Percentiles rank a stretch among this genome's conserved stretches.
Evolutionary conservation across 345 rosid genomes (phyloP).

Genomic region (Turnera subulata): DNA sequence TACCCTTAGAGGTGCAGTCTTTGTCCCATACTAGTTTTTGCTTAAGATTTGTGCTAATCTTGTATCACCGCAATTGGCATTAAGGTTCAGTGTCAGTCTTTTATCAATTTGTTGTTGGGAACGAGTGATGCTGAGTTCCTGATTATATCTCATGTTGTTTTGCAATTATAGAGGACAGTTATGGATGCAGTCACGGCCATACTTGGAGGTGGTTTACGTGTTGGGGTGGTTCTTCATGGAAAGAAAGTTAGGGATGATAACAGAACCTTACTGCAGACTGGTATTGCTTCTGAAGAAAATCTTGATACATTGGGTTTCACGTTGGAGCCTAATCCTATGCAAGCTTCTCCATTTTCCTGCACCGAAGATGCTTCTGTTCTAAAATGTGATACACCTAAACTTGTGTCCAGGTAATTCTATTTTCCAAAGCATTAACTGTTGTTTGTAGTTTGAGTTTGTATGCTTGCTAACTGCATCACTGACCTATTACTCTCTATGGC

Average conservation of each 20-base stretch:
- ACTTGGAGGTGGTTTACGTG: conserved; percentile 67
- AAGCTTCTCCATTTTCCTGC: conserved; percentile 36
- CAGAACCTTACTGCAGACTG: conserved; percentile 68
- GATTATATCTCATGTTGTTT: conserved; percentile 6
- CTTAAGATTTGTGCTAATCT: too few relatives aligned
- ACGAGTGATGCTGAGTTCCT: not conserved
- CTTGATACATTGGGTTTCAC: conserved; percentile 67
- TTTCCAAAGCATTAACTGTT: not conserved
- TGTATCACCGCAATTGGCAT: too few relatives aligned
- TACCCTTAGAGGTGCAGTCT: conserved; percentile 2
- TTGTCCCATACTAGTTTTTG: too few relatives aligned
- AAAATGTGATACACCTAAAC: conserved; percentile 29
- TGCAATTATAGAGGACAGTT: conserved; percentile 54
- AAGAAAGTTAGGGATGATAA: conserved; percentile 88
- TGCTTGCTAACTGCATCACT: not conserved
- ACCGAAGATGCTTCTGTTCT: conserved; percentile 37
- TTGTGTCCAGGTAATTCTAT: conserved; percentile 47
- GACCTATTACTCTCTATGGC: too few relatives aligned
- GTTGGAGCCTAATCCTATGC: conserved; percentile 57
- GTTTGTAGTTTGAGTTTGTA: not conserved
- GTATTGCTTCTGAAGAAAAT: conserved; percentile 61
- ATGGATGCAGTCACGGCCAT: conserved; percentile 76
- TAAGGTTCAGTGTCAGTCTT: not conserved
- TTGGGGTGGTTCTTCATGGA: conserved; percentile 80
- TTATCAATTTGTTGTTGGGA: too few relatives aligned